Evolutionary conservation across 805 yeast genomes (phyloP).

Genomic region (Hanseniaspora lachancei): DNA sequence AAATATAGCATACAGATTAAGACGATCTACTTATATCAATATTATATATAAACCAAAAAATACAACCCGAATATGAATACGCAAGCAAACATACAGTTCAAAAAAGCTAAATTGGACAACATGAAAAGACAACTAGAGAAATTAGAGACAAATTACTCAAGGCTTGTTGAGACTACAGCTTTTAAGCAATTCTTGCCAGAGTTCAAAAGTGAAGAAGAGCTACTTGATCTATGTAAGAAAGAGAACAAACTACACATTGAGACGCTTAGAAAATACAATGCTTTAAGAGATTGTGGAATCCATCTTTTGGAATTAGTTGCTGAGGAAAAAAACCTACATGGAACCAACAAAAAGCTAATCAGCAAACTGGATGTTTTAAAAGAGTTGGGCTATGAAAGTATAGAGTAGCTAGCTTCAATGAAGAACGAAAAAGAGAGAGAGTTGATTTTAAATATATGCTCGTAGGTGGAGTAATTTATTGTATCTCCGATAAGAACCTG

Average conservation of each 20-base stretch:
- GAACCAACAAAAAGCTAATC: constrained; percentile 33
- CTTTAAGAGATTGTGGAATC: constrained; percentile 48
- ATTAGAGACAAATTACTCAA: not conserved
- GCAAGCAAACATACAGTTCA: not conserved
- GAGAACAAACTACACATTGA: constrained; percentile 38
- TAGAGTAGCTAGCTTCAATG: not conserved
- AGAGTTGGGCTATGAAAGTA: not conserved
- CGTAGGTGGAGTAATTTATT: no score
- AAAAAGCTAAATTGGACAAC: not conserved
- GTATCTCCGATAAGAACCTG: no score
- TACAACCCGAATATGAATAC: not conserved
- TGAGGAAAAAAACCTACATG: constrained; percentile 37
- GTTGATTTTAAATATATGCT: no score
- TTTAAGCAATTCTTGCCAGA: not conserved
- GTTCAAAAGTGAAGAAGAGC: not conserved
- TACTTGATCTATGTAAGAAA: not conserved
- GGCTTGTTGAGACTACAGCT: no score
- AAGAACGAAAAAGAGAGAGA: no score
- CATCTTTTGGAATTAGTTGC: constrained; percentile 47
- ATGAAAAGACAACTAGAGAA: not conserved
- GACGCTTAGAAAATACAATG: constrained; percentile 45
- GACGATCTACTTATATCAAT: no score
- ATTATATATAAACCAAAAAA: not conserved
- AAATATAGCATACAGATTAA: no score
- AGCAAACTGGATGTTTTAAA: constrained; percentile 35